These are phyloP conservation scores for Stagonosporopsis cucurbitacearum DNA, from an alignment of 2,329 filamentous ascomycete genomes.

Conservation along the genomic window DNA sequence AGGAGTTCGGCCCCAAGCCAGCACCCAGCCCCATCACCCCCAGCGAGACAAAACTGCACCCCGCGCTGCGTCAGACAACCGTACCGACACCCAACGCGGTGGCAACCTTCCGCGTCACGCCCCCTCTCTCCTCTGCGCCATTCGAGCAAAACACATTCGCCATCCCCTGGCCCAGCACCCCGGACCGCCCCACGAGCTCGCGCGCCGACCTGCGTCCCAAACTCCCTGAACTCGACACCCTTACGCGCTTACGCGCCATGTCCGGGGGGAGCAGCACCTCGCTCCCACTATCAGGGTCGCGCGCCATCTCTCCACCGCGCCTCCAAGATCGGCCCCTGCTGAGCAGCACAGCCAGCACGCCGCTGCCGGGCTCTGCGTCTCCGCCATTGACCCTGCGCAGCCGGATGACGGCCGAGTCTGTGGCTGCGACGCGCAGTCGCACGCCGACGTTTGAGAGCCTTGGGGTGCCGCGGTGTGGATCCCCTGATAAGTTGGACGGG, in stretches of 20 bases:
- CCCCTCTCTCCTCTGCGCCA: slow-evolving; percentile 5
- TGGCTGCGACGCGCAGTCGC: background rate
- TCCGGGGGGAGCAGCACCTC: slow-evolving; percentile 26
- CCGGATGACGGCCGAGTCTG: background rate
- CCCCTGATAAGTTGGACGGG: background rate
- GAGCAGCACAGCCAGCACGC: background rate
- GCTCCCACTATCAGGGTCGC: slow-evolving; percentile 33
- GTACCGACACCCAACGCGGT: background rate
- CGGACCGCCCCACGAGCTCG: slow-evolving; percentile 15
- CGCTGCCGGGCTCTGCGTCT: background rate
- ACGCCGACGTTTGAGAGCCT: slow-evolving; percentile 16
- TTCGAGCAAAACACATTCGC: slow-evolving; percentile 14
- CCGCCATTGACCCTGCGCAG: background rate
- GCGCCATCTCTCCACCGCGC: slow-evolving; percentile 9
- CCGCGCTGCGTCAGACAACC: slow-evolving; percentile 19
- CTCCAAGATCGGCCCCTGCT: slow-evolving; percentile 12
- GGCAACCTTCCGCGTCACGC: slow-evolving; percentile 9
- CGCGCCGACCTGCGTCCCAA: slow-evolving; percentile 2
- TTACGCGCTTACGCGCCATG: slow-evolving; percentile 10
- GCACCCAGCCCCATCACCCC: slow-evolving; percentile 9
- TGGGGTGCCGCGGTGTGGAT: slow-evolving; percentile 6
- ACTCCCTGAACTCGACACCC: background rate
- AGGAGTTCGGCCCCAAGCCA: slow-evolving; percentile 13
- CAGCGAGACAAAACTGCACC: slow-evolving; percentile 22
- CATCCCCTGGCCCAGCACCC: slow-evolving; percentile 23